These are phyloP conservation scores for Drechmeria coniospora DNA, from an alignment of 2,329 filamentous ascomycete genomes.

Conservation along the genomic window DNA sequence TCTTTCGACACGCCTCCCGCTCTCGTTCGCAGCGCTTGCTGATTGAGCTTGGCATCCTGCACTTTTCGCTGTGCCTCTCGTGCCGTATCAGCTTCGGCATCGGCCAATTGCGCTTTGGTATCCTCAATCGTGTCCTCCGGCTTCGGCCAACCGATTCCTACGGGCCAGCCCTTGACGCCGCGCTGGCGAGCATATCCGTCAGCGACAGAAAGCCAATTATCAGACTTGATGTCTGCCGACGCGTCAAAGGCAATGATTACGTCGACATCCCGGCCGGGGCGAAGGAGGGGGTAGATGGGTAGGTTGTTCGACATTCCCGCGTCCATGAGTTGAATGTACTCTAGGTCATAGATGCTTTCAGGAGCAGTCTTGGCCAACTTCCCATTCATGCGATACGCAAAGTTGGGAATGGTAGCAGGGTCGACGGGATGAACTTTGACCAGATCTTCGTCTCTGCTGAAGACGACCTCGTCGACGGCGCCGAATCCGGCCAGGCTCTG, in stretches of 20 bases:
- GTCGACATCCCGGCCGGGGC: constrained; percentile 78
- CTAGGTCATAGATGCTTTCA: constrained; percentile 51
- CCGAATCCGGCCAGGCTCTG: constrained; percentile 59
- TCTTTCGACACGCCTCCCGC: constrained; percentile 10
- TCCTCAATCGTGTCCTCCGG: constrained; percentile 39
- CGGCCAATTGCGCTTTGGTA: constrained; percentile 47
- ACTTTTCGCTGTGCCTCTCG: constrained; percentile 50
- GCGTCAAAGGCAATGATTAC: constrained; percentile 88
- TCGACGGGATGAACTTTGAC: constrained; percentile 91
- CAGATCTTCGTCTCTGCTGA: constrained; percentile 68
- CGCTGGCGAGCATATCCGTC: constrained; percentile 87
- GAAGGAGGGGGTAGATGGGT: constrained; percentile 83
- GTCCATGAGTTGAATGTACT: constrained; percentile 80
- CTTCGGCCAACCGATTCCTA: constrained; percentile 88
- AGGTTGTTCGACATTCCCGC: constrained; percentile 98
- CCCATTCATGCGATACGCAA: constrained; percentile 64
- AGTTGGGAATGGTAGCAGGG: constrained; percentile 83
- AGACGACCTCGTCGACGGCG: constrained; percentile 67
- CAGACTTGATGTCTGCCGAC: constrained; percentile 79
- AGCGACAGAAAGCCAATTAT: constrained; percentile 91
- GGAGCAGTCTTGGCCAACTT: constrained; percentile 65
- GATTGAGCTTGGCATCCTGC: constrained; percentile 38
- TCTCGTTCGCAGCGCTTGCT: constrained; percentile 15
- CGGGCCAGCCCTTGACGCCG: constrained; percentile 84
- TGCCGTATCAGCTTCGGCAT: constrained; percentile 44